These are phyloP conservation scores for Tympanopsis confertula DNA, from an alignment of 2,329 filamentous ascomycete species.

Conservation along the genomic window DNA sequence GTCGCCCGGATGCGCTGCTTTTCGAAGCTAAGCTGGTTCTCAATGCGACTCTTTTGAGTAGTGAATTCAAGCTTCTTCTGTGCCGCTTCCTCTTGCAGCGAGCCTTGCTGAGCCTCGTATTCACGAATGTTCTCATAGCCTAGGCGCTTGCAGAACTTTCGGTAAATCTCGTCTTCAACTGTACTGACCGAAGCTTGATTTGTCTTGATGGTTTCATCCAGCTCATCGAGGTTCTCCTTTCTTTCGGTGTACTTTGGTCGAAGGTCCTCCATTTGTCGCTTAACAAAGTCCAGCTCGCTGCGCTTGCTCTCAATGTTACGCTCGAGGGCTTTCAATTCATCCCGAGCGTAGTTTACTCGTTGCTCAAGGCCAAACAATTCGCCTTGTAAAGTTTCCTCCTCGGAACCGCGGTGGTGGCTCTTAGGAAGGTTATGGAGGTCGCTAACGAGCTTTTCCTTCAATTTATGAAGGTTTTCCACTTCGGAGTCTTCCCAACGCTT, in stretches of 20 bases:
- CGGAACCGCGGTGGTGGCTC: conserved; percentile 60
- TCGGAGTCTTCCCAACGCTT: conserved; percentile 79
- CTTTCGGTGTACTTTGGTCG: conserved; percentile 70
- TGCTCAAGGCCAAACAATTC: conserved; percentile 73
- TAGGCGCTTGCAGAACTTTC: conserved; percentile 71
- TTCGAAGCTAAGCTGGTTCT: conserved; percentile 48
- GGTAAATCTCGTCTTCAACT: conserved; percentile 82
- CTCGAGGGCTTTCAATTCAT: conserved; percentile 67
- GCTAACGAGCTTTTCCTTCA: conserved; percentile 60
- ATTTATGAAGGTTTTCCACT: conserved; percentile 72
- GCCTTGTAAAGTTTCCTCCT: conserved; percentile 63
- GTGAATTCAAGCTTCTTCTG: conserved; percentile 81
- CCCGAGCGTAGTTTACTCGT: conserved; percentile 57
- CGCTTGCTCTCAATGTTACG: conserved; percentile 77
- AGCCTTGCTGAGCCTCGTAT: conserved; percentile 88
- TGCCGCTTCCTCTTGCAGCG: conserved; percentile 77
- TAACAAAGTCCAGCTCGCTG: conserved; percentile 65
- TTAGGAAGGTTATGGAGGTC: conserved; percentile 52
- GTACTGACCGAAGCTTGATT: conserved; percentile 55
- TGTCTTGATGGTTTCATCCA: conserved; percentile 34
- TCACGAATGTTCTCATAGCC: conserved; percentile 83
- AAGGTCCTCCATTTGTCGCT: conserved; percentile 62
- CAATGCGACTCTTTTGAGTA: conserved; percentile 67
- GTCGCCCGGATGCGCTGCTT: conserved; percentile 40
- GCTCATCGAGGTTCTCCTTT: conserved; percentile 51